Percentiles rank a stretch among this genome's conserved stretches.
Conservation (phyloP, 2,329 filamentous ascomycete genomes). For the Penicillium sp. region DNA sequence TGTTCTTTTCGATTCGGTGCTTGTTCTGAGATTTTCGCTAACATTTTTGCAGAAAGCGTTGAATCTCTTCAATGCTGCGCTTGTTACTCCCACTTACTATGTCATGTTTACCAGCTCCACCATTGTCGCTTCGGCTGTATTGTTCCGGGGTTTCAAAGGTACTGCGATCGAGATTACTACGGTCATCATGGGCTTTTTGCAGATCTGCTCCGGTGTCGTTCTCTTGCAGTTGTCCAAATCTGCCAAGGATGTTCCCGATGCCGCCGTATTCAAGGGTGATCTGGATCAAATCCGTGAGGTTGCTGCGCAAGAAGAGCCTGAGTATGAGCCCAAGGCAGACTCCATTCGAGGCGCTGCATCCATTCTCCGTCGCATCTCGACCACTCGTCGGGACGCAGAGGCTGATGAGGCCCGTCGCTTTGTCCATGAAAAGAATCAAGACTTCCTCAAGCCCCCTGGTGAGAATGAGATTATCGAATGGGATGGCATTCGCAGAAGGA, state of each 20-base stretch:
- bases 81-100: constrained; percentile 98
- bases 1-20: constrained; percentile 31
- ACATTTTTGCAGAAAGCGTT: constrained; percentile 76
- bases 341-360: constrained; percentile 88
- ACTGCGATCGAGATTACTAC: constrained; percentile 76
- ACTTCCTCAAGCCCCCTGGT: constrained; percentile 69
- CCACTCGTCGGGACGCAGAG: constrained; percentile 72
- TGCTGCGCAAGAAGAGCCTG: constrained; percentile 91
- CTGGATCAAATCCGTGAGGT: constrained; percentile 94
- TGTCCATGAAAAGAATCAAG: constrained; percentile 71
- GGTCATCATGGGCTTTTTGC: constrained; percentile 88
- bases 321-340: constrained; percentile 93
- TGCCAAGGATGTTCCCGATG: constrained; percentile 92
- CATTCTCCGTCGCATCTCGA: constrained; percentile 79
- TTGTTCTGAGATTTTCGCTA: constrained; percentile 1
- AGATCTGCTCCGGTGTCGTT: constrained; percentile 90
- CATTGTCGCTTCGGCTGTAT: constrained; percentile 86
- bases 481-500: constrained; percentile 81
- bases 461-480: constrained; percentile 84
- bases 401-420: constrained; percentile 74
- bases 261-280: constrained; percentile 87
- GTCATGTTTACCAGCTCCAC: constrained; percentile 97
- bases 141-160: constrained; percentile 93
- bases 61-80: constrained; percentile 92
- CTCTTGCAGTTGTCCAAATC: constrained; percentile 96